Conservation (phyloP, 208 protist species). For the Leishmania braziliensis region DNA sequence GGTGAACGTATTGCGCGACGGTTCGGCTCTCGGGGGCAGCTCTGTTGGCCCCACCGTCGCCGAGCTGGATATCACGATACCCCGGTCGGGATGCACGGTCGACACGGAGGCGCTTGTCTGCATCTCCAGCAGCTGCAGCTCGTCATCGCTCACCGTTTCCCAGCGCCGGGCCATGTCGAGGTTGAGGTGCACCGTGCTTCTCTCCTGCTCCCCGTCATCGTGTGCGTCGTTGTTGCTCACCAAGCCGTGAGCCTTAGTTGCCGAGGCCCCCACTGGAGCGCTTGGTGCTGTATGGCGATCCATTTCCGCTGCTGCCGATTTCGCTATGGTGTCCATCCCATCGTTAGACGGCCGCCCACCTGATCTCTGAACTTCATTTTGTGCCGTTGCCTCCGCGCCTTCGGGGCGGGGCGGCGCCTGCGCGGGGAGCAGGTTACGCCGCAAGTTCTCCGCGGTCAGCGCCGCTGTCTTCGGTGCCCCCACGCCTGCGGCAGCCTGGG, state of each 20-base stretch:
- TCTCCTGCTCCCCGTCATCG: not conserved
- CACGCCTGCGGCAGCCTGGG: not conserved
- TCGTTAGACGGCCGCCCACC: not conserved
- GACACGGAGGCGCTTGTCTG: constrained; percentile 52
- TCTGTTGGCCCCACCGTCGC: not conserved
- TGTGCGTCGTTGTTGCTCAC: not conserved
- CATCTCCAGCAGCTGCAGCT: constrained; percentile 41
- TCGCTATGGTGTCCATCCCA: not conserved
- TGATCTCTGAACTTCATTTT: constrained; percentile 1
- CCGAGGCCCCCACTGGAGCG: not conserved
- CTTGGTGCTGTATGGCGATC: not conserved
- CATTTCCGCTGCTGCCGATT: not conserved
- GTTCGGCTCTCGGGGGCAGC: not conserved
- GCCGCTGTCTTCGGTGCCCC: constrained; percentile 1
- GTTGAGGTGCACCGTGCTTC: constrained; percentile 25
- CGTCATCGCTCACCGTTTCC: constrained; percentile 23
- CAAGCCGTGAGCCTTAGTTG: not conserved
- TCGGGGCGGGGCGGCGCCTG: not conserved
- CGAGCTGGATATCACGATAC: not conserved
- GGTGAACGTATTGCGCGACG: constrained; percentile 35
- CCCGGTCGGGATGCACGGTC: constrained; percentile 25
- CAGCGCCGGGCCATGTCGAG: constrained; percentile 40
- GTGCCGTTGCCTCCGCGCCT: not conserved
- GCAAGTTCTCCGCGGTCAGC: constrained; percentile 33
- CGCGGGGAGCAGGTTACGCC: constrained; percentile 17